phyloP scores from a whole-genome alignment of 2,329 filamentous ascomycete genomes.

The Pseudocercospora musae region DNA sequence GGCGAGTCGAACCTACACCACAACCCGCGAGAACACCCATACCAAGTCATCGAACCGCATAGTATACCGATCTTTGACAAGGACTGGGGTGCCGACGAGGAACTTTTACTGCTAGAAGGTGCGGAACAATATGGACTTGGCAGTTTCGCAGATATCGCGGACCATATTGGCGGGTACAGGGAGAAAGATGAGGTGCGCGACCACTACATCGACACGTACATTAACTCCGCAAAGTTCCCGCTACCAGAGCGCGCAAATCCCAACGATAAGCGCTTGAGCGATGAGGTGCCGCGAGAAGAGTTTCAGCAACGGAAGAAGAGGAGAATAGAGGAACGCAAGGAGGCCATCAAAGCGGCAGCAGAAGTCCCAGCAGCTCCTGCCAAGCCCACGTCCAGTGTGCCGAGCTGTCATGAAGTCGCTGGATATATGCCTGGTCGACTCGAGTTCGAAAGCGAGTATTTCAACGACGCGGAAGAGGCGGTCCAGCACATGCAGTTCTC shows the following conservation, averaged over 20 bases:
- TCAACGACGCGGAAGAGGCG: conserved; percentile 96
- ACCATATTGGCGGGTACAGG: conserved; percentile 94
- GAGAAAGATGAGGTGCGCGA: conserved; percentile 93
- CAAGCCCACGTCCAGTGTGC: conserved; percentile 92
- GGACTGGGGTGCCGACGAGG: conserved; percentile 97
- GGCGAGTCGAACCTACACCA: conserved; percentile 79
- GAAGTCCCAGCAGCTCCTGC: conserved; percentile 78
- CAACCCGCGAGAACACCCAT: conserved; percentile 80
- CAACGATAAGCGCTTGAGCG: conserved; percentile 71
- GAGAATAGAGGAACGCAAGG: conserved; percentile 86
- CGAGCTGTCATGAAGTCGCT: conserved; percentile 94
- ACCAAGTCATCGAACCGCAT: conserved; percentile 94
- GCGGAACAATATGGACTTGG: conserved; percentile 94
- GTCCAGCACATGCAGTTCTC: conserved; percentile 99
- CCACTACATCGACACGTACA: conserved; percentile 85
- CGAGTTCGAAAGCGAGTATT: conserved; percentile 96
- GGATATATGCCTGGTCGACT: conserved; percentile 97
- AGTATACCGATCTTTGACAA: conserved; percentile 93
- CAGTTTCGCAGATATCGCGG: conserved; percentile 96
- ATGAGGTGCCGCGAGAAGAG: conserved; percentile 80
- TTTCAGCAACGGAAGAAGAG: conserved; percentile 90
- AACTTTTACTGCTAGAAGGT: conserved; percentile 87
- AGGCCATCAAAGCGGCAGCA: conserved; percentile 78
- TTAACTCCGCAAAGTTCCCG: conserved; percentile 79
- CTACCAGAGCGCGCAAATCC: conserved; percentile 83